Base-by-base conservation (phyloP, 2,329 filamentous ascomycete species). In the Epichloe scottii region DNA sequence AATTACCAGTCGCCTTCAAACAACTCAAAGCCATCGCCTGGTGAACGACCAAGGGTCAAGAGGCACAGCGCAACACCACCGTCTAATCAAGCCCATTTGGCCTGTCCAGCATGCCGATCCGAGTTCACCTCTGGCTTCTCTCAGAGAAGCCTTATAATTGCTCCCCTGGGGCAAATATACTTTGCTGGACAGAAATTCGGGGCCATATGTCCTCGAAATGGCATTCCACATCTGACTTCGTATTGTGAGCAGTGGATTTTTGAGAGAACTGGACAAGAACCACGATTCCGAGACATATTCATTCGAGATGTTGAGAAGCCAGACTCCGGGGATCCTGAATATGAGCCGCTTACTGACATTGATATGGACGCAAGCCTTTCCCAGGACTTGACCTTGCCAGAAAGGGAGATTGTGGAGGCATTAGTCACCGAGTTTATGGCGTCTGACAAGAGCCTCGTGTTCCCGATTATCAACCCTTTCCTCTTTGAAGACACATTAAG, bases 241-340 rank as follows among this genome's bases (percentile, higher is more conserved):
- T 66, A 71, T 14, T 74, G 75, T 5, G 68, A 68, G 48, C 59
- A 71, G 56, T 77, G 73, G 72, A 71, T 78, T 35, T 63, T 68
- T 33, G 62, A 71, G 12, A 65, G 68, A 30, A 71, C 73, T 1
- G 75, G 74, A 5, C 54, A 52, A 30, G 56, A 49, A 55, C 57
- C 50, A 10, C 51, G 55, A 8, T 64, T 63, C 43, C 52, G 58
- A 42, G 51, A 51, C 4, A 52, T 54, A 1, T 49, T 35, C 6
- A 43, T 17, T 19, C 21, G 15, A 4, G 21, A 39, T 17, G 3
- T n/a, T 11, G 15, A 17, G 15, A 23, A 35, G 12, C n/a, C 17
- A 3, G 26, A 23, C 26, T 8, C 23, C 15, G n/a, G 26, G 15
- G 14, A 34, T 41, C 2, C n/a, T 19, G n/a, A 7, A 41, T 11